A percentile compares a stretch with the other conserved stretches of the same genome.
phyloP scores from a whole-genome alignment of 768 basidiomycete genomes.

The Collybiopsis luxurians region DNA sequence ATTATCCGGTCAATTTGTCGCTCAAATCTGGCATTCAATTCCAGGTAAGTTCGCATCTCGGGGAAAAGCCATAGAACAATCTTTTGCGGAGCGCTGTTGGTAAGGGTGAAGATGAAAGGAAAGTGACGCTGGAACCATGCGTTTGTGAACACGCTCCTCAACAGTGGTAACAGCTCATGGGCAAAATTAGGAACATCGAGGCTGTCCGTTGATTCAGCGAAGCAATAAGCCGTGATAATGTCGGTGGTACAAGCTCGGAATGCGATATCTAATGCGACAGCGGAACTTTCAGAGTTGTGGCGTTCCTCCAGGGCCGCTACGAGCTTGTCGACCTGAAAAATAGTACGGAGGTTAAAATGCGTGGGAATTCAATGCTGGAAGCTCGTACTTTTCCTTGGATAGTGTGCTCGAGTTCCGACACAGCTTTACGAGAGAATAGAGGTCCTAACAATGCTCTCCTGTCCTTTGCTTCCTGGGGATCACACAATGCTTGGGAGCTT shows the following conservation, averaged over 20 bases:
- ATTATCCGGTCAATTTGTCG: constrained; percentile 16
- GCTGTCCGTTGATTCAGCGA: constrained; percentile 29
- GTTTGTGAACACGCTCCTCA: constrained; percentile 25
- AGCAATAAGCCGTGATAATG: constrained; percentile 41
- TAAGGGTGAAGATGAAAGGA: constrained; percentile 21
- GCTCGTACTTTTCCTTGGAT: constrained; percentile 4
- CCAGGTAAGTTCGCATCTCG: constrained; percentile 10
- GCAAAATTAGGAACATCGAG: constrained; percentile 31
- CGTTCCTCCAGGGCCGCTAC: constrained; percentile 12
- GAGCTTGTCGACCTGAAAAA: constrained; percentile 36
- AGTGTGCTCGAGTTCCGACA: constrained; percentile 17
- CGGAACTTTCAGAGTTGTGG: constrained; percentile 11
- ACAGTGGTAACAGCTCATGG: constrained; percentile 29
- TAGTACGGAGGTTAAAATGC: no score
- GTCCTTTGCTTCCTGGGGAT: constrained; percentile 29
- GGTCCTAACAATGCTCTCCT: constrained; percentile 29
- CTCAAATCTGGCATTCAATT: constrained; percentile 10
- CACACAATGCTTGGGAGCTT: constrained; percentile 34
- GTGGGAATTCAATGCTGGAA: no score
- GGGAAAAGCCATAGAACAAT: constrained; percentile 9
- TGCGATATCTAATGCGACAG: constrained; percentile 35
- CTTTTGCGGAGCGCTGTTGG: constrained; percentile 11
- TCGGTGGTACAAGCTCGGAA: constrained; percentile 41
- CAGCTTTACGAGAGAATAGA: constrained; percentile 36
- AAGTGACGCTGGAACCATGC: constrained; percentile 31